These are phyloP conservation scores for Lonicera japonica DNA, from an alignment of 129 eudicot species.

Conservation along the genomic window DNA sequence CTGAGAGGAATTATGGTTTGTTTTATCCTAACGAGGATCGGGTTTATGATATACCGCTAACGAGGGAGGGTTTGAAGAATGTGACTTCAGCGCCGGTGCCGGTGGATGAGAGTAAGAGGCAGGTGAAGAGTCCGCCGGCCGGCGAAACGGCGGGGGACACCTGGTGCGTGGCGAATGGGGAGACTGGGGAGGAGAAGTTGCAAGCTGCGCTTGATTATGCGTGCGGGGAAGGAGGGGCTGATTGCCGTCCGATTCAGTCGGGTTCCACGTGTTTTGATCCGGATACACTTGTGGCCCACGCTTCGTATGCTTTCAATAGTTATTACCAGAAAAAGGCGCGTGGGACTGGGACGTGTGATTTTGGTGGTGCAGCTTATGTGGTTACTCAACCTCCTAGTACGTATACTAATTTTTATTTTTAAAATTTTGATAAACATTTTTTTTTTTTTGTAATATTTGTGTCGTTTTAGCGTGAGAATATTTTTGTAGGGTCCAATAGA, in stretches of 20 bases:
- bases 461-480: too few species aligned
- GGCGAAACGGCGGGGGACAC: conserved; percentile 42
- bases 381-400: conserved; percentile 85
- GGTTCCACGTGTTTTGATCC: conserved; percentile 85
- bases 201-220: conserved; percentile 70
- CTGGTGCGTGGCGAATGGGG: conserved; percentile 88
- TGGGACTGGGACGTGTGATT: conserved; percentile 68
- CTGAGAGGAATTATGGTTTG: conserved; percentile 82
- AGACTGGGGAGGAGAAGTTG: conserved; percentile 47
- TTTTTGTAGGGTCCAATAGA: too few species aligned
- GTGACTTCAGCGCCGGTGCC: conserved; percentile 21
- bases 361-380: conserved; percentile 89
- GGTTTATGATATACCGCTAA: conserved; percentile 74
- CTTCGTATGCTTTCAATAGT: conserved; percentile 88
- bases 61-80: conserved; percentile 19
- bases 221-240: conserved; percentile 84
- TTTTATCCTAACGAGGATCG: conserved; percentile 69
- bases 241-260: conserved; percentile 83
- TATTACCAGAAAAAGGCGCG: conserved; percentile 71
- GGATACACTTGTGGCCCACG: conserved; percentile 66
- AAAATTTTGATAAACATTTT: not conserved
- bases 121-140: conserved; percentile 20
- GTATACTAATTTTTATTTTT: conserved; percentile 12
- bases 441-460: too few species aligned
- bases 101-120: conserved; percentile 32